Evolutionary conservation across 345 rosid species (phyloP).

Genomic region (Lepidium aucheri): DNA sequence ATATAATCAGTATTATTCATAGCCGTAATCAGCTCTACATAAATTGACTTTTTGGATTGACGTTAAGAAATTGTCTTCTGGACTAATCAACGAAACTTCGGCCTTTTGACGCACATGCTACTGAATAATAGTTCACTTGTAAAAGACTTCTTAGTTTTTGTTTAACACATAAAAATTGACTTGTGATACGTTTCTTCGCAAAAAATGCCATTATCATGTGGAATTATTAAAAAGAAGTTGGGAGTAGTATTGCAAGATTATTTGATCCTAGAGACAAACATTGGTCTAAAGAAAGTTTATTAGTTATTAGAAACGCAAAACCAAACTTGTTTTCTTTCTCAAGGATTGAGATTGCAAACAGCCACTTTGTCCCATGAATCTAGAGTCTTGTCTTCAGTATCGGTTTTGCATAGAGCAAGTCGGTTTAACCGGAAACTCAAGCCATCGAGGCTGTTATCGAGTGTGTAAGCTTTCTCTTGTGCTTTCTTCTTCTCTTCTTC

Average conservation of each 20-base stretch:
- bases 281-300: not conserved
- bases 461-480: slow-evolving; percentile 45
- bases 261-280: not conserved
- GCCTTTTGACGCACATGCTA: not conserved
- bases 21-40: not conserved
- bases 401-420: slow-evolving; percentile 59
- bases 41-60: not conserved
- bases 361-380: slow-evolving; percentile 74
- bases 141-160: no score
- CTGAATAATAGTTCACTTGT: no score
- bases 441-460: slow-evolving; percentile 41
- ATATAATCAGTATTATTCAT: not conserved
- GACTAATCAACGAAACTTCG: not conserved
- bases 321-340: slow-evolving; percentile 1
- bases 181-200: not conserved
- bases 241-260: not conserved
- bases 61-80: not conserved
- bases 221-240: not conserved
- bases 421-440: slow-evolving; percentile 48
- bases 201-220: not conserved
- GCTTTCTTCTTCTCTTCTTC: slow-evolving; percentile 77
- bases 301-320: not conserved
- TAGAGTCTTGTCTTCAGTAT: slow-evolving; percentile 48
- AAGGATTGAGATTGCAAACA: slow-evolving; percentile 41
- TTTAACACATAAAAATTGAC: not conserved